These are phyloP conservation scores for Torrubiellomyces zombiae DNA, from an alignment of 2,329 filamentous ascomycete genomes.

Conservation along the genomic window DNA sequence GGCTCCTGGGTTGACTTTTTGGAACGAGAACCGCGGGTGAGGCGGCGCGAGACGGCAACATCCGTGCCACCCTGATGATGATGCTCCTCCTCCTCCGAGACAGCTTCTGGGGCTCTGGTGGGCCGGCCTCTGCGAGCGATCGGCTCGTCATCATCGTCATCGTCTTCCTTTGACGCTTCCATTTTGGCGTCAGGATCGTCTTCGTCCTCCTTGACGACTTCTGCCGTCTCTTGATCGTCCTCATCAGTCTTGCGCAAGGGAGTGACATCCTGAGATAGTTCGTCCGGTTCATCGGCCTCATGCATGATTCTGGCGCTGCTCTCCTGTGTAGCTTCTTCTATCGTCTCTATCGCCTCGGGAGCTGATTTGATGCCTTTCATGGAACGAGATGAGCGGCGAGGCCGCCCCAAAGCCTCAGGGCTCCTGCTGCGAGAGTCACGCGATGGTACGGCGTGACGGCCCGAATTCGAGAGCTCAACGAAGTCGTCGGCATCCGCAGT, in stretches of 20 bases:
- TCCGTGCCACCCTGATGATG: conserved; percentile 13
- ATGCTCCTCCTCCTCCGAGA: conserved; percentile 13
- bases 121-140: conserved; percentile 29
- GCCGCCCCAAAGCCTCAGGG: conserved; percentile 31
- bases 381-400: conserved; percentile 28
- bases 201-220: conserved; percentile 14
- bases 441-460: conserved; percentile 35
- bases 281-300: conserved; percentile 20
- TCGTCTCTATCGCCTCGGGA: conserved; percentile 29
- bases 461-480: conserved; percentile 42
- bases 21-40: conserved; percentile 27
- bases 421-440: conserved; percentile 36
- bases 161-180: conserved; percentile 18
- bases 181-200: conserved; percentile 10
- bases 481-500: conserved; percentile 39
- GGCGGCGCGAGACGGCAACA: conserved; percentile 23
- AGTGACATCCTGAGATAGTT: conserved; percentile 18
- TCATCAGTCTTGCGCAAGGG: conserved; percentile 13
- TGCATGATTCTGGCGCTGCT: conserved; percentile 19
- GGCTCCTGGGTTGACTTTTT: conserved; percentile 33
- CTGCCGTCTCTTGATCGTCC: conserved; percentile 9
- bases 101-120: conserved; percentile 14
- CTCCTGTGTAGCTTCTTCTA: conserved; percentile 37
- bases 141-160: conserved; percentile 32
- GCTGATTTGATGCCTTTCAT: conserved; percentile 33